phyloP scores from a whole-genome alignment of 2,329 filamentous ascomycete species.

The Exophiala viscosa region DNA sequence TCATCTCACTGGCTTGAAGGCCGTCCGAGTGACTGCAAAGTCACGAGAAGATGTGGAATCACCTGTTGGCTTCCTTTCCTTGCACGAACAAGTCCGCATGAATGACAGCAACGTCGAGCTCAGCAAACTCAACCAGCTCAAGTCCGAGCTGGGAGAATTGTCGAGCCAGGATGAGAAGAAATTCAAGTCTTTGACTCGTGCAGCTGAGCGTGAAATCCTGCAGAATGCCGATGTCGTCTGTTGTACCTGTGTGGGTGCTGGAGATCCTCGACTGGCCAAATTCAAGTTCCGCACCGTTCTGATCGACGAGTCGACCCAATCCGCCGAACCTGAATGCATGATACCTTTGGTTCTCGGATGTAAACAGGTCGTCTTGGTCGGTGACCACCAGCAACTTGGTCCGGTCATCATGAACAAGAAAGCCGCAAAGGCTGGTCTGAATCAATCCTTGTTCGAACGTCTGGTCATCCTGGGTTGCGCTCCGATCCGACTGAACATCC shows the following conservation, averaged over 20 bases:
- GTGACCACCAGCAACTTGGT: conserved; percentile 95
- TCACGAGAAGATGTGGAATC: conserved; percentile 98
- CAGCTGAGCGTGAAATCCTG: conserved; percentile 90
- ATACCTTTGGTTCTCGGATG: conserved; percentile 94
- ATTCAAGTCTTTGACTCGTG: conserved; percentile 90
- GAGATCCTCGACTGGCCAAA: conserved; percentile 89
- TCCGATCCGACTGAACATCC: conserved; percentile 90
- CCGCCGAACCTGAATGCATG: conserved; percentile 97
- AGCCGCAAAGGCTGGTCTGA: conserved; percentile 92
- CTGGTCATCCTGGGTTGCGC: conserved; percentile 85
- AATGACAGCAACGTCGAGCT: conserved; percentile 95
- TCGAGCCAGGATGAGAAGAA: conserved; percentile 98
- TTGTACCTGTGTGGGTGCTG: conserved; percentile 96
- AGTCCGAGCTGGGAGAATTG: conserved; percentile 84
- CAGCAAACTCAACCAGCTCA: conserved; percentile 86
- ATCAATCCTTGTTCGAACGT: conserved; percentile 97
- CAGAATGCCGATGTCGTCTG: conserved; percentile 96
- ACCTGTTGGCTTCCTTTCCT: conserved; percentile 89
- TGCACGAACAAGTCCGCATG: conserved; percentile 96
- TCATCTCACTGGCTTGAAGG: conserved; percentile 89
- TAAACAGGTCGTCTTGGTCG: conserved; percentile 98
- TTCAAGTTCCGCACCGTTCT: conserved; percentile 98
- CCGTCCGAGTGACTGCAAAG: conserved; percentile 96
- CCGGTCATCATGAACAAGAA: conserved; percentile 99
- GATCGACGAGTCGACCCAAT: conserved; percentile 97